Base-by-base conservation (phyloP, 2,329 filamentous ascomycete genomes). In the Teratosphaeria zuluensis region DNA sequence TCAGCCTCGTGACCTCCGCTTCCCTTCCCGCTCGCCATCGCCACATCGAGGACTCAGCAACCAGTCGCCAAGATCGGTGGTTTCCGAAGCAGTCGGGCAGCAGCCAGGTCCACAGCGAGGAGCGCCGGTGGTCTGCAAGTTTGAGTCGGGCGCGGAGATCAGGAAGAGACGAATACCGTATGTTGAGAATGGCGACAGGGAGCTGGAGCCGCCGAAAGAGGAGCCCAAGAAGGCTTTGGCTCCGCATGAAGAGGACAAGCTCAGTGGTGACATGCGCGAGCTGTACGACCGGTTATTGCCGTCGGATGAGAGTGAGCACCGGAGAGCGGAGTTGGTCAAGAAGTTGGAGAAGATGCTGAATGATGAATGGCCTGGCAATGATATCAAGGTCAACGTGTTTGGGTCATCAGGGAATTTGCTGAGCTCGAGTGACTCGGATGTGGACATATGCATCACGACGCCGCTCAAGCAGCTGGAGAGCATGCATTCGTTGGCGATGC, bases 381-480 rank as follows among this genome's bases (percentile, higher is more conserved):
- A 95, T 61, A 96, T 96, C 69, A 86, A 84, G 65, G 94, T 96
- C 38, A 87, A 94, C 72, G 84, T 97, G 16, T 99, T 99, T 80
- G 94, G 94, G n/a, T 97, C 94, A 4, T 97, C 94, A 4, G 94
- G 94, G 54, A 99, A 99, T 74, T 78, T 94, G 72, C 78, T 99
- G 58, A 96, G 91, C 74, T 96, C 92, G 35, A 92, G 90, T 73
- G 91, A 96, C 70, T 99, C 94, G 56, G 94, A 99, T 77, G 92
- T 99, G 72, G 94, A 99, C 72, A 92, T 99, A 58, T 99, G 94
- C 77, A 96, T 99, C 70, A 95, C 91, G 53, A 97, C 94, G 21
- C 80, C 89, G 53, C 91, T 88, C 83, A 94, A 87, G 71, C 88
- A 89, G 67, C 76, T 97, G 70, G 91, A 96, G 73, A 87, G 85